Base-by-base conservation (phyloP, 306 rosid species). In the Luffa aegyptiaca region DNA sequence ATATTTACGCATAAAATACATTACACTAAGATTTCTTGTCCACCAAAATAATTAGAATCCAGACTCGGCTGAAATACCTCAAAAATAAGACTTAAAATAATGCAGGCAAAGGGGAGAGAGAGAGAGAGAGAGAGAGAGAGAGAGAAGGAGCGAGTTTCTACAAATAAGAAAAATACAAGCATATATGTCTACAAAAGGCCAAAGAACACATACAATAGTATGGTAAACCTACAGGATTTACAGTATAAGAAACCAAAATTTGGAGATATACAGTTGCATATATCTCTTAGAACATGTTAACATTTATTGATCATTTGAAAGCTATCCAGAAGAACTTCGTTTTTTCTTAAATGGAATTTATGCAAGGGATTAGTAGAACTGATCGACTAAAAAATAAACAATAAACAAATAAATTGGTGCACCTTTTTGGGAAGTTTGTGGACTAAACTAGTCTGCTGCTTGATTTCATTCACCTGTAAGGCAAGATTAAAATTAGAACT, bases 361-460 rank as follows among this genome's bases (percentile, higher is more conserved):
- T 49, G 16, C 14, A 73, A 73, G 78, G n/a, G 21, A 10, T 7
- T 73, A 49, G 52, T 73, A 49, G 52, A 55, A n/a, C 55, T 78
- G 79, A 83, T 80, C 11, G 11, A 56, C 66, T 26, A 78, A 51
- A 35, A 78, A 45, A 79, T 65, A 70, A 64, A 73, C 2, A 63
- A 33, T 63, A 53, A 74, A 36, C n/a, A 66, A 39, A 79, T 70
- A 75, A 55, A 69, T 1, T 14, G 56, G 56, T 84, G 46, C 84
- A 93, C 99, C 93, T 87, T 90, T 79, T 90, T 93, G 20, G 99
- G 89, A 36, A 86, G 77, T 88, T 96, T 96, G 87, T 93, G 99
- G 81, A 93, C 80, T 61, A 93, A 89, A 85, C 69, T 83, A 45
- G 84, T 53, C 83, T 87, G 97, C 83, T 89, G 93, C 82, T 86